phyloP scores from a whole-genome alignment of 2,329 filamentous ascomycete species.

The Didymellaceae sp. region DNA sequence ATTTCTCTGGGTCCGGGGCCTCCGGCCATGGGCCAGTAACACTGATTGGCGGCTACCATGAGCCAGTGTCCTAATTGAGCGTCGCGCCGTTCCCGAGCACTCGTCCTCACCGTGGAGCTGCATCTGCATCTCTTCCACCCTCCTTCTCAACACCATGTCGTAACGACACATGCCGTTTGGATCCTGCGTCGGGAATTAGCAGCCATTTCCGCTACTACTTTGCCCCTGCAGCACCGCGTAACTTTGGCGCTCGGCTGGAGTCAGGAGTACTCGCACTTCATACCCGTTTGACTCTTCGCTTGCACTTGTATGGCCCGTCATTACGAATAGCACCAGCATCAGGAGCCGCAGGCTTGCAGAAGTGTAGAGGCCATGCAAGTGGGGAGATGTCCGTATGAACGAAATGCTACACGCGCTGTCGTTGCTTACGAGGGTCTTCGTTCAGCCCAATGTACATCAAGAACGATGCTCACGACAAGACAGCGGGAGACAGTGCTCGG shows the following conservation, averaged over 20 bases:
- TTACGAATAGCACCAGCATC: not conserved
- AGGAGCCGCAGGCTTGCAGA: not conserved
- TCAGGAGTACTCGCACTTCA: not conserved
- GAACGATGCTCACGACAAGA: not conserved
- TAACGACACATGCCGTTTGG: constrained; percentile 2
- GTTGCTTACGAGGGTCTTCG: not conserved
- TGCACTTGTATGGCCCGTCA: constrained; percentile 1
- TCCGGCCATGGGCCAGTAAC: no score
- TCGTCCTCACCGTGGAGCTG: constrained; percentile 8
- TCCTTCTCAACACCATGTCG: constrained; percentile 7
- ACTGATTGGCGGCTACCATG: not conserved
- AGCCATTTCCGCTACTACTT: not conserved
- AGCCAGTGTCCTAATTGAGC: not conserved
- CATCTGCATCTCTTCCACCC: constrained; percentile 7
- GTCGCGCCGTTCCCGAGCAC: constrained; percentile 11
- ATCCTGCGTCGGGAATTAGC: constrained; percentile 9
- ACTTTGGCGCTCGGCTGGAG: constrained; percentile 1
- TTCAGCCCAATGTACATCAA: no score
- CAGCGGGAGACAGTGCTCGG: no score
- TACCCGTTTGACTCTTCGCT: not conserved
- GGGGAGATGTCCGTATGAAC: not conserved
- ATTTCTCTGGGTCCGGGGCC: not conserved
- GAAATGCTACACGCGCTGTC: not conserved
- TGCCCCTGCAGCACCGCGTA: not conserved
- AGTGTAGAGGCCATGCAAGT: not conserved